Evolutionary conservation across 106 monocot species (phyloP), one percentile per base, ranked within the genome.

Genomic region (Dendrobium officinale): DNA sequence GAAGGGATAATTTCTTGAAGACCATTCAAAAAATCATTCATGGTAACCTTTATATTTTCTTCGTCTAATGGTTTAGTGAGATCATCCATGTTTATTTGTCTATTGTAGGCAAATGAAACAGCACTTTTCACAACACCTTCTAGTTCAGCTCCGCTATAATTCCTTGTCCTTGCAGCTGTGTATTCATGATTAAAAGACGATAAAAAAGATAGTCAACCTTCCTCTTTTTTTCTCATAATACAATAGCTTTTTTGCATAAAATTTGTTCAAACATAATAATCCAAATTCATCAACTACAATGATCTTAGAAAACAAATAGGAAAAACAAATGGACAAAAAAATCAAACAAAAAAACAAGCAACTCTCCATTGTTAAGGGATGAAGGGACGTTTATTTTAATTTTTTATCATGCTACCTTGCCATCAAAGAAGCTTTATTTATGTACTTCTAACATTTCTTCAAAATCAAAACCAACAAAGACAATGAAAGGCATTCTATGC

Each of bases 71-170:
- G 89, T 72, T 95, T 99, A n/a, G 91, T 91, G 29, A 99, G 92
- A 84, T 99, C 98, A 83, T 99, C 98, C 92, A 99, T 87, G 85
- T 85, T 95, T 51, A 95, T 88, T 81, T 92, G 94, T 45, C 98
- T 86, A 67, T 99, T 92, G 82, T 95, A 83, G 49, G 98, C 94
- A 89, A 82, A 99, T 48, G 98, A 99, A 67, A 92, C 92, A 10
- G 95, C 98, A 88, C 98, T 99, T 83, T 94, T 99, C 20, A 99
- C 98, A 78, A 99, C 95, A 79, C 98, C 98, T 89, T 99, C 95
- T 72, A 95, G 81, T 82, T 99, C 98, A 54, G 98, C 98, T 86
- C 98, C 98, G 87, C 95, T 99, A 75, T 90, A 95, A 76, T 99
- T 99, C 85, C 95, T 99, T 51, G 98, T 92, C 4, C 98, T 79